Conservation (phyloP, 305 asterid species). For the Nicotiana rustica region DNA sequence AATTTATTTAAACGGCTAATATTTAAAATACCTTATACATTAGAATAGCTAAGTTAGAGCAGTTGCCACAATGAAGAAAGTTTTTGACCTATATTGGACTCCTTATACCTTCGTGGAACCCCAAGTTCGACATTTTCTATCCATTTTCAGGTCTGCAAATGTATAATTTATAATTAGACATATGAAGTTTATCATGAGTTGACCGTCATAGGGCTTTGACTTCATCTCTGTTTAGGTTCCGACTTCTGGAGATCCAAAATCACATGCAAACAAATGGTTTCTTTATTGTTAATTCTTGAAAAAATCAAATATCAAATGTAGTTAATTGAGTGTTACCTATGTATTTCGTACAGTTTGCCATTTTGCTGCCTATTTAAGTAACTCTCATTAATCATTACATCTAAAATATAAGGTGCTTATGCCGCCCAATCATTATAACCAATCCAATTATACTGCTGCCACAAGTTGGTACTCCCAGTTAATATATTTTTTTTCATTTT, state of each 20-base stretch:
- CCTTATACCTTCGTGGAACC: background rate
- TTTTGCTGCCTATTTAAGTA: background rate
- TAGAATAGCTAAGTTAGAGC: background rate
- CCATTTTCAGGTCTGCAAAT: background rate
- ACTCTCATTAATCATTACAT: background rate
- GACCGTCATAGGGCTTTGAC: background rate
- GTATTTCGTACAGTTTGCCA: background rate
- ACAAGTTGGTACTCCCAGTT: background rate
- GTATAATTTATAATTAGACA: background rate
- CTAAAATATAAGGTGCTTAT: background rate
- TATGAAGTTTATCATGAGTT: background rate
- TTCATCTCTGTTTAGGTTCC: background rate
- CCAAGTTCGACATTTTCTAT: background rate
- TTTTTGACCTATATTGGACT: constrained; percentile 10
- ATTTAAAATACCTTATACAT: no score
- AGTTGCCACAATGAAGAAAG: background rate
- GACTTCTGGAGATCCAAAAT: constrained; percentile 29
- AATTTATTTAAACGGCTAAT: no score
- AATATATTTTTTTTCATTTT: no score
- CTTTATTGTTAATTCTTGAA: background rate
- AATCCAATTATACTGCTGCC: background rate
- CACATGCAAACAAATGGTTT: constrained; percentile 26
- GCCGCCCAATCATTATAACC: constrained; percentile 10
- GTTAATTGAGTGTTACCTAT: background rate
- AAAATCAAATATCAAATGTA: background rate